Conservation (phyloP, 345 rosid genomes). For the Brassica napus region Da-Ae NC_063452.1:60102501-60103000, state of each 20-base stretch:
- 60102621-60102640: not conserved
- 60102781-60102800: constrained; percentile 6
- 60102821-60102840: constrained; percentile 56
- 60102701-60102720: constrained; percentile 53
- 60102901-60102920: constrained; percentile 44
- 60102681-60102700: constrained; percentile 43
- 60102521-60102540: not conserved
- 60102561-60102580: no score
- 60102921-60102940: constrained; percentile 58
- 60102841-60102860: constrained; percentile 54
- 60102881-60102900: constrained; percentile 57
- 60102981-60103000: not conserved
- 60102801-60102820: constrained; percentile 48
- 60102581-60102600: not conserved
- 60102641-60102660: constrained; percentile 29
- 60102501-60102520: not conserved
- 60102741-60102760: not conserved
- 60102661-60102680: constrained; percentile 44
- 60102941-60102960: constrained; percentile 65
- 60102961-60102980: constrained; percentile 21
- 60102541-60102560: not conserved
- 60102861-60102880: constrained; percentile 59
- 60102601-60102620: not conserved
- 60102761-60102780: not conserved
- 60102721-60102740: constrained; percentile 50